Base-by-base conservation (phyloP, 1,284 basidiomycete genomes). In the Naganishia sp. region DNA sequence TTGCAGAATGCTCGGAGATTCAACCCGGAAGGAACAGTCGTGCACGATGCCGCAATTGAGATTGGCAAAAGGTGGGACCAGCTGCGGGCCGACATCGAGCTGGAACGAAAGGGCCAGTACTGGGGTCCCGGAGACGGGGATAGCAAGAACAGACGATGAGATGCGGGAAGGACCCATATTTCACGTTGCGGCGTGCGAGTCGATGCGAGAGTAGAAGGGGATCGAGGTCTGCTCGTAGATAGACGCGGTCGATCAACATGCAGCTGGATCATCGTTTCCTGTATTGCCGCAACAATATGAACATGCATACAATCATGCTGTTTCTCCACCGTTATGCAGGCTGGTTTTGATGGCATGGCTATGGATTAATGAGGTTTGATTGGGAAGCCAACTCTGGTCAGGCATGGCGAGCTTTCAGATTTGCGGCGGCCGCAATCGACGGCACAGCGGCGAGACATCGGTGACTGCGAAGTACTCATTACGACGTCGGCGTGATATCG, bases 1-100 rank as follows among this genome's bases (percentile, higher is more conserved):
- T 63, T 78, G 65, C 74, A 78, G 64, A 80, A 80, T 65, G 75
- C 75, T 28, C 67, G 73, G 53, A 70, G 75, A 59, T 80, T 79
- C 71, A 80, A 80, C 44, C 53, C 54, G 6, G 44, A 45, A 28
- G 54, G 52, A 28, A 25, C 45, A 2, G 10, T 39, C 6, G 53
- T 54, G 18, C 44, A 64, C 43, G 28, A 31, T 21, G 55, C 43
- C 1, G 64, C 56, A 16, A 59, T 60, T 1, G 49, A 50, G 18
- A 28, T 60, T 43, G 64, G 64, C 25, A 66, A 54, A 23, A 49
- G 28, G 49, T 66, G 64, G 64, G 64, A 66, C 28, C 49, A 56
- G 25, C 25, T 57, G 39, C 56, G 64, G n/a, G 42, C 46, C 5
- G 55, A 60, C 15, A 54, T 66, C 33, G 56, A 66, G 31, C 23